These are phyloP conservation scores for Calonectria pauciramosa DNA, from an alignment of 2,329 filamentous ascomycete genomes.

Conservation along the genomic window DNA sequence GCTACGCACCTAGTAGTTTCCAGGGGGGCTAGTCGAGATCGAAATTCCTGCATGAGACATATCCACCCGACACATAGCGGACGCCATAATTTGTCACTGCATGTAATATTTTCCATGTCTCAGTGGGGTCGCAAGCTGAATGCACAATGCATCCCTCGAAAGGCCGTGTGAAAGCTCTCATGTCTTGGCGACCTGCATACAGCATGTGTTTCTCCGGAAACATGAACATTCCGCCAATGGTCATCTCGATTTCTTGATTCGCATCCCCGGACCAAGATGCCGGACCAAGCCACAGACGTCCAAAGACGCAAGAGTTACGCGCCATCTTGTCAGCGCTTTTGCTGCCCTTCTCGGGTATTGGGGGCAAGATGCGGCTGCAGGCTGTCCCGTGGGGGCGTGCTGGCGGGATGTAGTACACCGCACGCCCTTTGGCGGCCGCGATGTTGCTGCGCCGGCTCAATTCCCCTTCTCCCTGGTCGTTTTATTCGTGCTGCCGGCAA, in stretches of 20 bases:
- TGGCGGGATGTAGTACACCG: neutral
- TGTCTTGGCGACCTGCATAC: neutral
- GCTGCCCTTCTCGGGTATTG: neutral
- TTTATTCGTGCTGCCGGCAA: neutral
- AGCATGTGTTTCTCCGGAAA: neutral
- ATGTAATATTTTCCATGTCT: neutral
- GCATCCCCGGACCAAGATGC: neutral
- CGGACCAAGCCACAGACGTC: neutral
- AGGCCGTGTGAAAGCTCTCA: neutral
- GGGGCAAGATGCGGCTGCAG: neutral
- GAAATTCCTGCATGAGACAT: neutral
- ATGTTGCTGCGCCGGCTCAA: neutral
- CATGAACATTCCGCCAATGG: neutral
- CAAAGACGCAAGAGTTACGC: neutral
- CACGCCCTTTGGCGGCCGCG: neutral
- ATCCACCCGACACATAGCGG: neutral
- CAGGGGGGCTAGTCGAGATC: neutral
- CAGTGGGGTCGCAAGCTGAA: neutral
- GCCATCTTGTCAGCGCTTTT: neutral
- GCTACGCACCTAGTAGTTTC: neutral
- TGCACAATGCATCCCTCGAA: neutral
- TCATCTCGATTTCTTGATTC: neutral
- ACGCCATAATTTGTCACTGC: neutral
- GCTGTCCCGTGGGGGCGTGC: neutral
- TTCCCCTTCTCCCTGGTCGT: neutral